These are phyloP conservation scores for Funneliformis geosporum DNA, from an alignment of 192 early-diverging fungal species.

Conservation along the genomic window DNA sequence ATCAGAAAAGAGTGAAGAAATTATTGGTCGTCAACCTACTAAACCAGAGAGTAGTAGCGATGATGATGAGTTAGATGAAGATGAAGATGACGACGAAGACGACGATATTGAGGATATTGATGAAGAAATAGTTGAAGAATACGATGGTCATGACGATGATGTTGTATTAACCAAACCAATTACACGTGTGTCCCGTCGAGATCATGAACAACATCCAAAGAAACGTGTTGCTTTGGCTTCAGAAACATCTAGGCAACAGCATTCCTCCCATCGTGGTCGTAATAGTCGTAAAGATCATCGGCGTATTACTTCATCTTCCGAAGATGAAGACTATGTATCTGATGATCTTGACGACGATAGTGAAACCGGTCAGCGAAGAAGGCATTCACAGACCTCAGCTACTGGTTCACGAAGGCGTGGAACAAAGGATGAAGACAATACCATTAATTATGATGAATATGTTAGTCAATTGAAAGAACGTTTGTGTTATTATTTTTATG, in stretches of 20 bases:
- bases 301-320: slow-evolving; percentile 18
- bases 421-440: slow-evolving; percentile 4
- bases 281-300: slow-evolving; percentile 10
- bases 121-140: slow-evolving; percentile 1
- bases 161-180: slow-evolving; percentile 26
- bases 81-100: slow-evolving; percentile 36
- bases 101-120: slow-evolving; percentile 38
- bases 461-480: slow-evolving; percentile 28
- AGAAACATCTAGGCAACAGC: slow-evolving; percentile 29
- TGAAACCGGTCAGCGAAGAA: slow-evolving; percentile 24
- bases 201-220: slow-evolving; percentile 25
- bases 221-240: slow-evolving; percentile 29
- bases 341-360: slow-evolving; percentile 33
- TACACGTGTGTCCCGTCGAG: slow-evolving; percentile 12
- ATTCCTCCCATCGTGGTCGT: slow-evolving; percentile 22
- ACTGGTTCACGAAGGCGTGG: slow-evolving; percentile 3
- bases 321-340: slow-evolving; percentile 27
- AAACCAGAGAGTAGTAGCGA: slow-evolving; percentile 28
- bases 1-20: slow-evolving; percentile 3
- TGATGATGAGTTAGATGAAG: slow-evolving; percentile 40
- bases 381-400: slow-evolving; percentile 29
- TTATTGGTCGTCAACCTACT: not conserved
- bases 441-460: slow-evolving; percentile 8
- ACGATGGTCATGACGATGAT: slow-evolving; percentile 31
- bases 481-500: not conserved